A percentile compares a stretch with the other conserved stretches of the same genome.
These are phyloP conservation scores for Zygotorulaspora sp. DNA, from an alignment of 805 yeast genomes.

Conservation along the genomic window DNA sequence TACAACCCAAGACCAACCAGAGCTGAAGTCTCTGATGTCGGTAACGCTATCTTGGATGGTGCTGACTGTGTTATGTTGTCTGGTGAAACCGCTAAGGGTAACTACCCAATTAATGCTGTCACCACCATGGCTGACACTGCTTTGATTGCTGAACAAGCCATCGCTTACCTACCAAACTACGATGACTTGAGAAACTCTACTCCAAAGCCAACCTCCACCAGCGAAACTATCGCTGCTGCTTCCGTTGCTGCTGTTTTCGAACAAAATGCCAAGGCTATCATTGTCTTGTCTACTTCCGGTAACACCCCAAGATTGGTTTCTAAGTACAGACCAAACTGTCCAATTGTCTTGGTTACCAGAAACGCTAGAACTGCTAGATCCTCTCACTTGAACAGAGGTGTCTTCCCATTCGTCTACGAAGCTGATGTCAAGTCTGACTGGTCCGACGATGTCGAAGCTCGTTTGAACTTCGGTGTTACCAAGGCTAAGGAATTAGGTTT, in stretches of 20 bases:
- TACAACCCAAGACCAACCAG: slow-evolving; percentile 99
- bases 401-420: slow-evolving; percentile 88
- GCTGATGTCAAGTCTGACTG: slow-evolving; percentile 63
- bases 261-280: slow-evolving; percentile 94
- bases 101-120: slow-evolving; percentile 96
- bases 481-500: slow-evolving; percentile 86
- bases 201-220: slow-evolving; percentile 82
- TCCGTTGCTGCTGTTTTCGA: slow-evolving; percentile 96
- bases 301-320: slow-evolving; percentile 92
- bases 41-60: slow-evolving; percentile 98
- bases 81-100: slow-evolving; percentile 99
- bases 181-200: slow-evolving; percentile 86
- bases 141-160: slow-evolving; percentile 92
- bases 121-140: slow-evolving; percentile 98
- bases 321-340: slow-evolving; percentile 96
- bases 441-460: slow-evolving; percentile 93
- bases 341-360: slow-evolving; percentile 97
- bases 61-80: slow-evolving; percentile 99
- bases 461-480: slow-evolving; percentile 88
- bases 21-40: slow-evolving; percentile 99
- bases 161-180: slow-evolving; percentile 79
- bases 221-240: slow-evolving; percentile 96
- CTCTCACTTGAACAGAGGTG: slow-evolving; percentile 97
- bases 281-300: slow-evolving; percentile 93
- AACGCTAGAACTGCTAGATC: slow-evolving; percentile 89